These are phyloP conservation scores for Leccinum incarnatum DNA, from an alignment of 768 basidiomycete species.

Conservation along the genomic window DNA sequence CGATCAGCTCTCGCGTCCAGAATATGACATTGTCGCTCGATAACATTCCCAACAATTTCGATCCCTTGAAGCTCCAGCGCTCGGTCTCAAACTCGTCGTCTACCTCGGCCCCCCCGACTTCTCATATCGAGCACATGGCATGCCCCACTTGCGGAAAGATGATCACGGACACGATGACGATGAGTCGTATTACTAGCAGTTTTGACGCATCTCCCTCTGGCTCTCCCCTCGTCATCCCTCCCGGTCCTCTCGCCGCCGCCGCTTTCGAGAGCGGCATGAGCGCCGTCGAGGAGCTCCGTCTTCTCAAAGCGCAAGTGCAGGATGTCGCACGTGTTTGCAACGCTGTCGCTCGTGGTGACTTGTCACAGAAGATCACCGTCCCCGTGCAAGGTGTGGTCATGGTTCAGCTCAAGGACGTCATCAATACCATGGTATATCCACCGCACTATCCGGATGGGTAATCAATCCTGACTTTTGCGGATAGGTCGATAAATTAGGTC, in stretches of 20 bases:
- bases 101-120: conserved; percentile 45
- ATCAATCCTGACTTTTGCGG: conserved; percentile 12
- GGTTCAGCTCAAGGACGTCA: conserved; percentile 78
- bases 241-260: conserved; percentile 54
- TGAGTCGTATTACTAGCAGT: conserved; percentile 27
- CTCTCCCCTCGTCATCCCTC: conserved; percentile 46
- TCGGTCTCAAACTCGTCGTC: conserved; percentile 31
- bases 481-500: conserved; percentile 69
- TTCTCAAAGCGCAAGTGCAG: conserved; percentile 84
- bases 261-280: conserved; percentile 61
- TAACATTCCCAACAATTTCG: conserved; percentile 41
- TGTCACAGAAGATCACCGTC: conserved; percentile 77
- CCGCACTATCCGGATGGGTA: not conserved
- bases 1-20: conserved; percentile 31
- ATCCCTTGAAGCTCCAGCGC: conserved; percentile 33
- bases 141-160: conserved; percentile 58
- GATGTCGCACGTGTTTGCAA: conserved; percentile 79
- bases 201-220: conserved; percentile 31
- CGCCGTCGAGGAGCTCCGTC: conserved; percentile 71
- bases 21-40: conserved; percentile 54
- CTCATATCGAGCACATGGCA: conserved; percentile 37
- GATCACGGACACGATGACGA: conserved; percentile 43
- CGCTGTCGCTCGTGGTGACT: conserved; percentile 72
- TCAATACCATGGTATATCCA: conserved; percentile 58
- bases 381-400: conserved; percentile 76